Evolutionary conservation across 2,329 filamentous ascomycete species (phyloP).

Genomic region (Sclerotinia minor): DNA sequence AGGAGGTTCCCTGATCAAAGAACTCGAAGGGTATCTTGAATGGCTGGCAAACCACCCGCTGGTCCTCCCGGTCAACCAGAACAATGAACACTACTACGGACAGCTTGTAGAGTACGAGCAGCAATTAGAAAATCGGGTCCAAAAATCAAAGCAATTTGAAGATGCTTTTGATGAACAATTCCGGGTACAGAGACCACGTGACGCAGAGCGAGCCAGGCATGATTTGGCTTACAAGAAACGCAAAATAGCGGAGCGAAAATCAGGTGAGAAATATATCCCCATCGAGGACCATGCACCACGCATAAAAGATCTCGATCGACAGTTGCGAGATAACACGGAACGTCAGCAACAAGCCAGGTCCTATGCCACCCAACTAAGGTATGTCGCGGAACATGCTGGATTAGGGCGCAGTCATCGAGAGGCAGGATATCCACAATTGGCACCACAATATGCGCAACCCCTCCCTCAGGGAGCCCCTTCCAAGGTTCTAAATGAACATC

Average conservation of each 20-base stretch:
- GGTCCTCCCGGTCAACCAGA: neutral
- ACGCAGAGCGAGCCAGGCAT: neutral
- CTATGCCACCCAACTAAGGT: neutral
- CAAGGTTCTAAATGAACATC: neutral
- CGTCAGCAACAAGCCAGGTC: neutral
- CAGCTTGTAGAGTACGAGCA: neutral
- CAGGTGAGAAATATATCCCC: neutral
- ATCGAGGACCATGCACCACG: neutral
- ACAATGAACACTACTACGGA: neutral
- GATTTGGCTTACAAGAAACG: slow-evolving; percentile 11
- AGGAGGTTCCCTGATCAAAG: neutral
- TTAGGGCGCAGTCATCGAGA: no score
- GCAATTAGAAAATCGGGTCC: neutral
- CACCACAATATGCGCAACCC: neutral
- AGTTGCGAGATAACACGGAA: neutral
- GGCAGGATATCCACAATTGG: neutral
- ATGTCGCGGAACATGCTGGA: neutral
- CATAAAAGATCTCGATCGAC: slow-evolving; percentile 1
- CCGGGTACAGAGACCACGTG: slow-evolving; percentile 2
- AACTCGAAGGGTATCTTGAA: neutral
- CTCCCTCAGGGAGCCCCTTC: neutral
- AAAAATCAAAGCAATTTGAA: neutral
- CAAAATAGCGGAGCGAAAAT: slow-evolving; percentile 2
- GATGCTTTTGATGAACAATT: neutral
- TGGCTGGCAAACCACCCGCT: neutral